Conservation (phyloP, 164 flowering plant species). For the Piper betle region DNA sequence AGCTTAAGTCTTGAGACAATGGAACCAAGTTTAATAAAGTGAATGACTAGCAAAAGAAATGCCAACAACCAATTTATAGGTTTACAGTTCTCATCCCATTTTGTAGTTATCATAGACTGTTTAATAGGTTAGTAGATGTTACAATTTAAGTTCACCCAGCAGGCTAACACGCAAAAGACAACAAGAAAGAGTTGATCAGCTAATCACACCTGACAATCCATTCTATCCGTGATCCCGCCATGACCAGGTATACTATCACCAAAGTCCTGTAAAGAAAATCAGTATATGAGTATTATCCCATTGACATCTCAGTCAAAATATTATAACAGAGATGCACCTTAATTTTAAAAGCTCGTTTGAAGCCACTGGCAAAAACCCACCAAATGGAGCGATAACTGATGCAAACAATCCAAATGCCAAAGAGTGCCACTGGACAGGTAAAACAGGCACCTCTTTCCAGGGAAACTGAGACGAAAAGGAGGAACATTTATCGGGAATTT, state of each 20-base stretch:
- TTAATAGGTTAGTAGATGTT: neutral
- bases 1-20: too few relatives aligned
- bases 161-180: too few relatives aligned
- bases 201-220: conserved; percentile 62
- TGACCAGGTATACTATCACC: conserved; percentile 99
- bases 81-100: neutral
- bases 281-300: too few relatives aligned
- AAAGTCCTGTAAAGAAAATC: conserved; percentile 72
- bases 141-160: neutral
- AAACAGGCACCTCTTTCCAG: conserved; percentile 60
- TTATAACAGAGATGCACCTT: conserved; percentile 35
- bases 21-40: too few relatives aligned
- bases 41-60: neutral
- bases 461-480: conserved; percentile 51
- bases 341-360: conserved; percentile 90
- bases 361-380: conserved; percentile 99
- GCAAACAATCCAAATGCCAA: conserved; percentile 76
- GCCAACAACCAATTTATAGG: too few relatives aligned
- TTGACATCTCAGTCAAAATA: neutral
- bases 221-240: conserved; percentile 98
- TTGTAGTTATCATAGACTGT: neutral
- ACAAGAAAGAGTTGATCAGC: neutral
- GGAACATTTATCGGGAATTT: neutral
- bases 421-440: conserved; percentile 96
- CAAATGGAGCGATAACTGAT: conserved; percentile 97